Evolutionary conservation across 441 rosid species (phyloP), one percentile per base, ranked within the genome.

Genomic region (Melastoma candidum): DNA sequence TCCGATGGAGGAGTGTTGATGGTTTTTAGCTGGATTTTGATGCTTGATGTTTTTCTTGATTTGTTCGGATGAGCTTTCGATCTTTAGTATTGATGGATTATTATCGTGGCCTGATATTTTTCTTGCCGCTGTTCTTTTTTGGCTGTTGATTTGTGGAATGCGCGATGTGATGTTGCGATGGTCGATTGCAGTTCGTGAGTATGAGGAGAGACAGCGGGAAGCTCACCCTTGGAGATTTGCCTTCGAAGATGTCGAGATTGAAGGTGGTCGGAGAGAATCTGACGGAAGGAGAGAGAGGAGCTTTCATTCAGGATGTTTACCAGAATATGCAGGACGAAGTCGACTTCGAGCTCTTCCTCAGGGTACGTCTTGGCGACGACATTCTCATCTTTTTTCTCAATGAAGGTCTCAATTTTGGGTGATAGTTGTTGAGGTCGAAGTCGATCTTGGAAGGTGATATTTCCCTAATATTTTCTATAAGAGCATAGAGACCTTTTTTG

Each of bases 191-290:
- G 97, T 92, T 85, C 63, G 71, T 74, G 72, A 84, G 87, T 79
- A 78, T 86, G 93, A 82, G 82, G 65, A 86, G 95, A 47, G 98
- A 93, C 71, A 85, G 81, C 53, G 98, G 92, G 69, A 86, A 83
- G 82, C 83, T 88, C 13, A 84, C 84, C 29, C 80, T 88, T 3
- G 71, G 75, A 7, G 95, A 88, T 77, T 78, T 93, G 69, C 82
- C 97, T 1, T 74, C 92, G 9, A 80, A 81, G 68, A 88, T 85
- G 97, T 81, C 90, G 53, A 81, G 83, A 68, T 73, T 84, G 71
- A 88, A 84, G 66, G 68, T 81, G 0, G 85, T 90, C 0, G 97
- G 96, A 53, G 95, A 90, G 65, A 85, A 76, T 59, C 82, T 88
- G 26, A 79, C 77, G 0, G 82, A 74, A 46, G 86, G 82, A 66